phyloP scores from a whole-genome alignment of 345 rosid species.

The Erucastrum elatum region DNA sequence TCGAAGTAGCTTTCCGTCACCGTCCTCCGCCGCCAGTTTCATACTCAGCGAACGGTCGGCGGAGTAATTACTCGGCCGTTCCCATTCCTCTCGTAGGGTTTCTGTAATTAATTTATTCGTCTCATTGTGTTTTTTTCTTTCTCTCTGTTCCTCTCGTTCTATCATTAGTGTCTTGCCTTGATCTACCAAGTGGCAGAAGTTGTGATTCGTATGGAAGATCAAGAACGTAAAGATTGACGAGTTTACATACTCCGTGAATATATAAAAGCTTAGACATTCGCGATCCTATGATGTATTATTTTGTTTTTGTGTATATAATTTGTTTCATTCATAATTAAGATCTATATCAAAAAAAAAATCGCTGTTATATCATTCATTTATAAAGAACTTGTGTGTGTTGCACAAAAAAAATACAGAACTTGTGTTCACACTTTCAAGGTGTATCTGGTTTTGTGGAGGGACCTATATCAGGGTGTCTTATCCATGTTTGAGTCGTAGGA shows the following conservation, averaged over 20 bases:
- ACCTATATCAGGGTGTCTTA: constrained; percentile 9
- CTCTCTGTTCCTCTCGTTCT: constrained; percentile 9
- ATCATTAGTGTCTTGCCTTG: not conserved
- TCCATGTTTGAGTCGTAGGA: constrained; percentile 20
- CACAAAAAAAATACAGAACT: not conserved
- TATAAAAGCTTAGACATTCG: constrained; percentile 13
- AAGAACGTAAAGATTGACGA: constrained; percentile 6
- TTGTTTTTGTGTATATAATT: not conserved
- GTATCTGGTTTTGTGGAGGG: not conserved
- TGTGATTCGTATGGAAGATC: not conserved
- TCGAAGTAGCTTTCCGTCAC: constrained; percentile 37
- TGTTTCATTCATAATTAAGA: not conserved
- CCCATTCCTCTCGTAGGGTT: constrained; percentile 38
- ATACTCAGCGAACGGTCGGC: constrained; percentile 14
- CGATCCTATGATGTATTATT: not conserved
- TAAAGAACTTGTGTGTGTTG: not conserved
- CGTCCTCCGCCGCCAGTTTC: constrained; percentile 33
- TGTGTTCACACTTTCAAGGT: constrained; percentile 17
- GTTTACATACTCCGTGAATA: constrained; percentile 16
- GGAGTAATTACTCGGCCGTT: constrained; percentile 34
- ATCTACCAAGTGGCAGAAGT: constrained; percentile 8
- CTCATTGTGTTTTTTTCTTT: not conserved
- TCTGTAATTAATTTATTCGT: constrained; percentile 18
- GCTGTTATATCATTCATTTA: not conserved
- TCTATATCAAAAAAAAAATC: not conserved